These are phyloP conservation scores for Microthyrium microscopicum DNA, from an alignment of 2,329 filamentous ascomycete genomes.

Conservation along the genomic window DNA sequence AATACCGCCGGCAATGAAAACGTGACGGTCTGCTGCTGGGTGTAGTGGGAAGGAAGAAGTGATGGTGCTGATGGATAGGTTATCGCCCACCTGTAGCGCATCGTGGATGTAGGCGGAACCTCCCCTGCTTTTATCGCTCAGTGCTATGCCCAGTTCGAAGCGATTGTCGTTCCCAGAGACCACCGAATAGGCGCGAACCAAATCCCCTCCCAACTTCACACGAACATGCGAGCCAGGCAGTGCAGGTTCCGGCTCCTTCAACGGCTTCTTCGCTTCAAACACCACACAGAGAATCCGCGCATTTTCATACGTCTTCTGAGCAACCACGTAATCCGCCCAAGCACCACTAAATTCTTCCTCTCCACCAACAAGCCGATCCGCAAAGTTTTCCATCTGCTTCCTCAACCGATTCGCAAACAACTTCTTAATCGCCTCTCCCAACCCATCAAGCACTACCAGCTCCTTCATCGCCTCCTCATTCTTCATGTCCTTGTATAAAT, in stretches of 20 bases:
- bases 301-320: conserved; percentile 36
- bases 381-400: conserved; percentile 22
- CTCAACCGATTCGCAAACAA: conserved; percentile 38
- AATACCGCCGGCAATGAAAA: conserved; percentile 48
- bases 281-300: conserved; percentile 33
- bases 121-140: conserved; percentile 39
- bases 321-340: conserved; percentile 26
- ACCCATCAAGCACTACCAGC: conserved; percentile 25
- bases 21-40: conserved; percentile 35
- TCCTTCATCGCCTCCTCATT: conserved; percentile 31
- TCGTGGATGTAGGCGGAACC: conserved; percentile 44
- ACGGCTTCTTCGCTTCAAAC: conserved; percentile 28
- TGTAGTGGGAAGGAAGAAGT: conserved; percentile 32
- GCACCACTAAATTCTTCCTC: conserved; percentile 16
- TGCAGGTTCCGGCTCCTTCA: conserved; percentile 20
- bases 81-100: conserved; percentile 28
- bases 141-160: conserved; percentile 43
- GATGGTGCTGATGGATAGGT: conserved; percentile 34
- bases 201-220: conserved; percentile 38
- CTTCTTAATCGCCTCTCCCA: conserved; percentile 32
- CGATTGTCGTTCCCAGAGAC: conserved; percentile 32
- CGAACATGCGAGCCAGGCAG: conserved; percentile 37
- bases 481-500: conserved; percentile 37
- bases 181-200: conserved; percentile 44
- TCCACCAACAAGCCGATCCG: conserved; percentile 14